These are phyloP conservation scores for Fomes fomentarius DNA, from an alignment of 1,284 basidiomycete species.

Conservation along the genomic window DNA sequence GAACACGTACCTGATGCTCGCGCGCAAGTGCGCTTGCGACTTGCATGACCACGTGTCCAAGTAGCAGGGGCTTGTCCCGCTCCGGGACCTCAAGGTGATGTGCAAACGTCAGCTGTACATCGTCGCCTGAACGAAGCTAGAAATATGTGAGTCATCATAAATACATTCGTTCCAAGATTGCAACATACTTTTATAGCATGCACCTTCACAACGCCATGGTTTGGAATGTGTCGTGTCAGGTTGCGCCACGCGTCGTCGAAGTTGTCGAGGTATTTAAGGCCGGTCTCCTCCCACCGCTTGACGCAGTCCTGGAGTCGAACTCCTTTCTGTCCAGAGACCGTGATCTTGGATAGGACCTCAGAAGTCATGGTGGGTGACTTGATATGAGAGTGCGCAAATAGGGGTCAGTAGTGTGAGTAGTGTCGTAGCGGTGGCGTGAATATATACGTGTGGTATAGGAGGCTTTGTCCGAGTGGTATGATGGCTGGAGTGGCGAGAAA, in stretches of 20 bases:
- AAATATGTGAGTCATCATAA: background rate
- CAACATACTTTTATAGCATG: background rate
- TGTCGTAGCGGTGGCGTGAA: too few relatives aligned
- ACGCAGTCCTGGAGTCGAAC: background rate
- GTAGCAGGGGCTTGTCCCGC: background rate
- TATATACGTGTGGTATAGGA: too few relatives aligned
- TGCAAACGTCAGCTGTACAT: background rate
- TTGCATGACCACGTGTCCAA: constrained; percentile 1
- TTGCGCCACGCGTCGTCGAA: background rate
- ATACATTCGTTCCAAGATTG: background rate
- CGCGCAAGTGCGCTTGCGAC: background rate
- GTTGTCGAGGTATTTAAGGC: constrained; percentile 1
- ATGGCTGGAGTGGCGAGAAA: too few relatives aligned
- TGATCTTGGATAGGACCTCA: background rate
- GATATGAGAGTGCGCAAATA: too few relatives aligned
- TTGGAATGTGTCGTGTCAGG: background rate
- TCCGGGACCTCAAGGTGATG: background rate
- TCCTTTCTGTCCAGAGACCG: background rate
- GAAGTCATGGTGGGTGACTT: background rate
- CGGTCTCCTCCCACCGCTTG: background rate
- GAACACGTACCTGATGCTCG: background rate
- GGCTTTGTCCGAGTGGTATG: too few relatives aligned
- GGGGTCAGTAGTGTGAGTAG: too few relatives aligned
- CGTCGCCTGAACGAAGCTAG: background rate
- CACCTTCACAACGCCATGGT: background rate